Evolutionary conservation across 176 grass and related monocot genomes (phyloP), one percentile per base, ranked within the genome.

Genomic region (Triticum turgidum): DNA sequence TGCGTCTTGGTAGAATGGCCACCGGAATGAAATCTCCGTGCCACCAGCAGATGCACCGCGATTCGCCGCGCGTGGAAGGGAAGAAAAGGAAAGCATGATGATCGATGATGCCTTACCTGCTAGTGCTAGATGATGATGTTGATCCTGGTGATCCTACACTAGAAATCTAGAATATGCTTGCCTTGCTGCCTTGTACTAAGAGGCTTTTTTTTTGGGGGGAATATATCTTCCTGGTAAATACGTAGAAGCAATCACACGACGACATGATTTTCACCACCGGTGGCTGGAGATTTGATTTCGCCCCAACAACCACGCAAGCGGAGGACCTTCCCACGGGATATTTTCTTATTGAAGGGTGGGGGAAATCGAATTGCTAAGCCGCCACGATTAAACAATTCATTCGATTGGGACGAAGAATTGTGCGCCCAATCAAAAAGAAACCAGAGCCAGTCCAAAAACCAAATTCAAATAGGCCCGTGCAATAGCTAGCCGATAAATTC

Each of bases 21-120:
- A 37, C 4, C 0, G 6, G 82, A 52, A 73, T 32, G 69, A 81
- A 86, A 85, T 64, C 89, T 80, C 1, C 35, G 21, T 81, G 82
- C 62, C 54, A 65, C 22, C 38, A 88, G 78, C 52, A 76, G 69
- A 81, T 7, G 4, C 41, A 0, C 11, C 10, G 80, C 12, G 69
- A 81, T 7, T 2, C 41, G 0, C 11, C 10, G 80, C 12, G 29
- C 58, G 52, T 73, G 24, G 2, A n/a, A 66, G 69, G 37, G 37
- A 73, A 79, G 49, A 33, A 4, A 33, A 49, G 10, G 1, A 77
- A 78, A 78, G 83, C 64, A 72, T 72, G 35, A 64, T 3, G 80
- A 65, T 37, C 77, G 35, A 70, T 2, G 81, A 73, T 37, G 65
- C 56, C 68, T 80, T 38, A 35, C 69, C 59, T 38, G 32, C 34